Base-by-base conservation (phyloP, 2,329 filamentous ascomycete species). In the Fusarium pseudograminearum region DNA sequence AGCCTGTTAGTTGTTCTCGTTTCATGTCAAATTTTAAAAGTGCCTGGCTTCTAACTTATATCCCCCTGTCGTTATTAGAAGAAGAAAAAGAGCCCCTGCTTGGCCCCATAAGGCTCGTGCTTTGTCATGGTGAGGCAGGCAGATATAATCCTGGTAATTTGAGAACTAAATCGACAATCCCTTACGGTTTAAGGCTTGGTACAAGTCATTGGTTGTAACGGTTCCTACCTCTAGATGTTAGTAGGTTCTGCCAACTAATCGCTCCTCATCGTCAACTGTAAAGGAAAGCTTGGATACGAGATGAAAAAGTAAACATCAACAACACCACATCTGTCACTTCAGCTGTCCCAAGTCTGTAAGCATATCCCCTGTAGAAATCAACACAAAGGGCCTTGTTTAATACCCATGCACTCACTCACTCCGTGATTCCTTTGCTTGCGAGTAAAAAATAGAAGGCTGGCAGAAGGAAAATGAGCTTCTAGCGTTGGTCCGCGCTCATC, bases 111-210 rank as follows among this genome's bases (percentile, higher is more conserved):
- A 57, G 67, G 67, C 67, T 70, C 62, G 69, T 66, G 69, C 62
- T 57, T 42, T 52, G 51, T 51, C 20, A 72, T 73, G 71, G 69
- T 73, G 71, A 73, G 55, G 71, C 66, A 68, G 31, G 41, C 30
- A 48, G 46, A 16, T 48, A 22, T 30, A 26, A 57, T 20, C 26
- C 59, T 36, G 22, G 42, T 48, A 33, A 55, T 45, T 41, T 52
- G 18, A 4, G 16, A 5, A 41, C 31, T 34, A 47, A 45, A 41
- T 42, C 54, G 53, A 53, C 31, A 54, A 54, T 28, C 26, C 44
- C 31, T 65, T 50, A 36, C 42, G 54, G 48, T 60, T 66, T 36
- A 53, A 36, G 30, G 36, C 18, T 51, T 47, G n/a, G 20, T 20
- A 14, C 55, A 58, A 47, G 51, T 57, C 45, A 46, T 41, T 65